Percentiles rank a stretch among this genome's conserved stretches.
These are phyloP conservation scores for Poa annua DNA, from an alignment of 176 grass and related monocot species.

Conservation along the genomic window DNA sequence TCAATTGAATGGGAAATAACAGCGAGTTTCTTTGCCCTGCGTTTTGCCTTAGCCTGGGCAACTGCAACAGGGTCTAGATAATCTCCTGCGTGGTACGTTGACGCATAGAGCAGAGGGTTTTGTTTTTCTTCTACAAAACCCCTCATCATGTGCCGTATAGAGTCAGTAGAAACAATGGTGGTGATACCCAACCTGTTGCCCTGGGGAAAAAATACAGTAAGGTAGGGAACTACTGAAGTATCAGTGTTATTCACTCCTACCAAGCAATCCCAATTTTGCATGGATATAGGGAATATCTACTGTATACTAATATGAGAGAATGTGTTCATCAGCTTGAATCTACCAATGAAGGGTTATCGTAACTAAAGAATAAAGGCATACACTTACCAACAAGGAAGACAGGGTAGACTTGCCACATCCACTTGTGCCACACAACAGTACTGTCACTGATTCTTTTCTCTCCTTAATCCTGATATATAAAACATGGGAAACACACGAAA, in stretches of 20 bases:
- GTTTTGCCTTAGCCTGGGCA: not conserved
- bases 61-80: slow-evolving; percentile 11
- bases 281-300: not conserved
- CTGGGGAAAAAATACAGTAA: not conserved
- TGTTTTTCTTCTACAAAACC: slow-evolving; percentile 7
- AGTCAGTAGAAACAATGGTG: slow-evolving; percentile 2
- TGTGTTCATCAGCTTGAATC: not conserved
- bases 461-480: not conserved
- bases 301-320: not conserved
- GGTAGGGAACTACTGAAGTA: not conserved
- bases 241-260: not conserved
- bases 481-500: not conserved
- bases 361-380: not conserved
- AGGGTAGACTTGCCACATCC: not conserved
- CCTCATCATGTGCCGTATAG: slow-evolving; percentile 19
- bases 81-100: slow-evolving; percentile 10
- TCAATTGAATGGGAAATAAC: not conserved
- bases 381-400: not conserved
- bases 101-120: slow-evolving; percentile 7
- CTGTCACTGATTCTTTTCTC: slow-evolving; percentile 6
- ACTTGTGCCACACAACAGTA: slow-evolving; percentile 6
- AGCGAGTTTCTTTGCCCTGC: not conserved
- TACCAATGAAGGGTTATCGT: not conserved
- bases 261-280: slow-evolving; percentile 3
- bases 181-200: slow-evolving; percentile 5